Conservation (phyloP, 768 basidiomycete genomes). For the Myochromella boudieri region DNA sequence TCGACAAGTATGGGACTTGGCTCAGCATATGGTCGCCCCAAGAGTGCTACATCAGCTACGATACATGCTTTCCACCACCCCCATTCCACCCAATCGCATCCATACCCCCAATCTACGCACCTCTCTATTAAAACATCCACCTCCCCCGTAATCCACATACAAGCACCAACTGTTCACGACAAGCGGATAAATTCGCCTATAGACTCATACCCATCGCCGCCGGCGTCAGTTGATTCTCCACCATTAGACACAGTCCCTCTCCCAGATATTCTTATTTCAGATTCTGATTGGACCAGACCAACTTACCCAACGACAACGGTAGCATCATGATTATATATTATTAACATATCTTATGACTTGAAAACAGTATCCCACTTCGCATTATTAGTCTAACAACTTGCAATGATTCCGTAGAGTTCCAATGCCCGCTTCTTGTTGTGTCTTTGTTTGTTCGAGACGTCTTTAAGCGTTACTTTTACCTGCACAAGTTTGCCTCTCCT, state of each 20-base stretch:
- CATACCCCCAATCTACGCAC: conserved; percentile 7
- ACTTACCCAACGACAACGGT: conserved; percentile 12
- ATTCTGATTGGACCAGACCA: conserved; percentile 16
- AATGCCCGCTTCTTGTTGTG: conserved; percentile 11
- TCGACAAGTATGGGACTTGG: conserved; percentile 34
- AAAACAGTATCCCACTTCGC: conserved; percentile 12
- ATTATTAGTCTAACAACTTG: conserved; percentile 10
- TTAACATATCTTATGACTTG: conserved; percentile 10
- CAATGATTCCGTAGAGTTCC: conserved; percentile 14
- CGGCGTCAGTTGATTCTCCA: conserved; percentile 43
- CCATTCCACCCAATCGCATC: conserved; percentile 13
- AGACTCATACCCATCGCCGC: conserved; percentile 46
- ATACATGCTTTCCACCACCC: conserved; percentile 24
- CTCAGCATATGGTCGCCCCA: conserved; percentile 37
- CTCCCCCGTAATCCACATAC: conserved; percentile 8
- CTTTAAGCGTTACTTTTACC: too few species aligned
- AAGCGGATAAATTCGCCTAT: conserved; percentile 12
- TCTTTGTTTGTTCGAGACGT: too few species aligned
- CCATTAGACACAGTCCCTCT: conserved; percentile 21
- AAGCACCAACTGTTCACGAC: background rate
- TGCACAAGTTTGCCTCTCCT: background rate
- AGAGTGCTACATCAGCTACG: conserved; percentile 29
- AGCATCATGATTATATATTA: conserved; percentile 11
- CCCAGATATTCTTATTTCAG: conserved; percentile 14
- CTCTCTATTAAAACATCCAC: conserved; percentile 18